Evolutionary conservation across 73 alveolate species (phyloP), one percentile per base, ranked within the genome.

Genomic region (Paramecium sonneborni): DNA sequence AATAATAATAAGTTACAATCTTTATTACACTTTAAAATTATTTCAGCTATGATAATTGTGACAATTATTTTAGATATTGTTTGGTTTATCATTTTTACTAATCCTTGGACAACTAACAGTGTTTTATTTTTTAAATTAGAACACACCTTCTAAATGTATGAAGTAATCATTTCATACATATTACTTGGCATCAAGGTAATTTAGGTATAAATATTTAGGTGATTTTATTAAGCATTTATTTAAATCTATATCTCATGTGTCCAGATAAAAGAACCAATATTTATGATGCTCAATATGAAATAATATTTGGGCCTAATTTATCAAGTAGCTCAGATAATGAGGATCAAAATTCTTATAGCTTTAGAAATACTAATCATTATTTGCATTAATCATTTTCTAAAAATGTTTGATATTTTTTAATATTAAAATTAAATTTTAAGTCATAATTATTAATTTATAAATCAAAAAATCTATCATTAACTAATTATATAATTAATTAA

Each of bases 51-150:
- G 74, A 21, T 79, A 23, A 24, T 38, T 18, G 15, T 79, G 3
- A 39, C 76, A 1, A 30, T 79, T 2, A 79, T 79, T 20, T 23
- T 43, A 5, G 90, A 79, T 46, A 20, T 79, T 5, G 56, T 79
- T 26, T 79, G 90, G 90, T 79, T 79, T 39, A 24, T 79, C 37
- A 38, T 79, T 24, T 79, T 5, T 26, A 79, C 90, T 39, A 79
- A 79, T 15, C 69, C 69, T 3, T 79, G 90, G 90, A 62, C 55
- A 24, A 39, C 76, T 18, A 79, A 79, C 18, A 23, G 44, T 35
- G 86, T 72, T 2, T 38, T 35, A 37, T 72, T n/a, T 34, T 35
- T 72, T 20, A 9, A 72, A 35, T 37, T 72, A 1, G 86, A 72
- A 18, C 55, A 72, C 21, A 72, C 34, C 28, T 35, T 72, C 26